Conservation (phyloP, 2,329 filamentous ascomycete genomes). For the Seiridium cupressi region DNA sequence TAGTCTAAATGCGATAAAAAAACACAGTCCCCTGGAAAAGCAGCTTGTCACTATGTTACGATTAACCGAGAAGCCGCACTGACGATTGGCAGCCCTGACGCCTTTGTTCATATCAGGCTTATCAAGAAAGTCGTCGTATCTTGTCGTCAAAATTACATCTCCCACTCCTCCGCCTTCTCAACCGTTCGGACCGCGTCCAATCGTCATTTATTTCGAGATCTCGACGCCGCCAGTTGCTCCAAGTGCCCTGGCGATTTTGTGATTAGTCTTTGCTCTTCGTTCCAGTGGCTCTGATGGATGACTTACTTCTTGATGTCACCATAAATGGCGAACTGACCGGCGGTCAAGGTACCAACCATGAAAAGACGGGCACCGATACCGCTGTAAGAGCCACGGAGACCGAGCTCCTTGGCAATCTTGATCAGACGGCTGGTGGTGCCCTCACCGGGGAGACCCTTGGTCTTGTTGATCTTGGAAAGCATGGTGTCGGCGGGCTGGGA, state of each 20-base stretch:
- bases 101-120: slow-evolving; percentile 7
- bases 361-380: slow-evolving; percentile 74
- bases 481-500: slow-evolving; percentile 79
- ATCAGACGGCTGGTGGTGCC: slow-evolving; percentile 67
- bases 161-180: not conserved
- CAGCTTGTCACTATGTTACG: slow-evolving; percentile 20
- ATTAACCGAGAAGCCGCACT: slow-evolving; percentile 3
- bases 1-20: slow-evolving; percentile 27
- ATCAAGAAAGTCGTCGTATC: slow-evolving; percentile 17
- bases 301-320: slow-evolving; percentile 51
- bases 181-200: too few relatives aligned
- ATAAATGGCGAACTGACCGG: slow-evolving; percentile 74
- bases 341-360: slow-evolving; percentile 69
- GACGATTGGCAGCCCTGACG: slow-evolving; percentile 13
- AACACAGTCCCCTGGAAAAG: slow-evolving; percentile 16
- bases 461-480: slow-evolving; percentile 83
- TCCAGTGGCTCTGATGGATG: too few relatives aligned
- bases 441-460: slow-evolving; percentile 70
- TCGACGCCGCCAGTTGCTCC: slow-evolving; percentile 63
- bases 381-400: slow-evolving; percentile 64
- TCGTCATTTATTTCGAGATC: slow-evolving; percentile 29
- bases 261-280: too few relatives aligned
- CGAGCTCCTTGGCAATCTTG: slow-evolving; percentile 75
- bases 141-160: slow-evolving; percentile 12
- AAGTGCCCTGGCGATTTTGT: slow-evolving; percentile 28